phyloP scores from a whole-genome alignment of 352 stramenopile species.

The Phytopythium litorale region DNA sequence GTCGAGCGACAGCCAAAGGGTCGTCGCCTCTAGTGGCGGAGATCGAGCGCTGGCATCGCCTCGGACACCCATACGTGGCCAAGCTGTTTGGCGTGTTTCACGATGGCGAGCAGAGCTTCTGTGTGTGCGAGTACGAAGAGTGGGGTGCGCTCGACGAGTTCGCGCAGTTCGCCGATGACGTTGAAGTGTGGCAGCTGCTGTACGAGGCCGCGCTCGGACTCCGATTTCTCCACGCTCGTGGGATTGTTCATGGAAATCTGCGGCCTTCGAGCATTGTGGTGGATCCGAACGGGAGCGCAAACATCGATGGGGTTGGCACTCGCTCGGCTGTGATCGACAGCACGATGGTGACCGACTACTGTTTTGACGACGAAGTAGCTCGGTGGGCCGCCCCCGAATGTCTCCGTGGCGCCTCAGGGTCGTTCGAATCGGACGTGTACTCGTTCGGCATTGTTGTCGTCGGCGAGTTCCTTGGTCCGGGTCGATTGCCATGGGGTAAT shows the following conservation, averaged over 20 bases:
- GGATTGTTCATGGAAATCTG: constrained; percentile 9
- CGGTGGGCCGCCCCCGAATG: constrained; percentile 32
- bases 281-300: not conserved
- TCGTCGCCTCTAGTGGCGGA: constrained; percentile 9
- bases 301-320: constrained; percentile 17
- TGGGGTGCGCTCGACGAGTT: constrained; percentile 7
- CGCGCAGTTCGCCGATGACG: not conserved
- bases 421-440: constrained; percentile 27
- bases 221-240: constrained; percentile 4
- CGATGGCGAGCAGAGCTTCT: constrained; percentile 9
- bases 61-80: constrained; percentile 19
- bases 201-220: constrained; percentile 8
- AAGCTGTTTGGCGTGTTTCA: constrained; percentile 22
- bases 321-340: not conserved
- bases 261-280: constrained; percentile 10
- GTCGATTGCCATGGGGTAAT: not conserved
- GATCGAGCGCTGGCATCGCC: constrained; percentile 13
- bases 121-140: constrained; percentile 16
- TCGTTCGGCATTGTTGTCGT: constrained; percentile 30
- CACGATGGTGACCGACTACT: not conserved
- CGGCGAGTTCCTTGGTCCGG: not conserved
- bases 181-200: constrained; percentile 6
- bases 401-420: constrained; percentile 9
- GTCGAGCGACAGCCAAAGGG: too few species aligned
- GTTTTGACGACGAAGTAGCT: constrained; percentile 5